phyloP scores from a whole-genome alignment of 1,284 basidiomycete genomes.

The Cryptococcus sp. region DNA sequence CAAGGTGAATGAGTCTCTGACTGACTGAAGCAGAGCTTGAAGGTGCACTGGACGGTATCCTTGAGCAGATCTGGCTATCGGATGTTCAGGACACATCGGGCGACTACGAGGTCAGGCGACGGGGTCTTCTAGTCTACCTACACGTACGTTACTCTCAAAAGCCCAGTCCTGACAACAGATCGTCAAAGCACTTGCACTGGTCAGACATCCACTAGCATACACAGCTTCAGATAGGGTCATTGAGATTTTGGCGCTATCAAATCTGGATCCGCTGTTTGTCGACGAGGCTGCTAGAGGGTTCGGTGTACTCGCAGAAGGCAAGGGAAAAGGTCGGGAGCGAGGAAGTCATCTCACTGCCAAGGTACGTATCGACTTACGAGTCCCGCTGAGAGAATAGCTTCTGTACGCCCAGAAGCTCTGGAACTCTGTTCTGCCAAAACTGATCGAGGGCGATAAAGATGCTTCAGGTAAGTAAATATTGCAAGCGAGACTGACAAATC shows the following conservation, averaged over 20 bases:
- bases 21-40: conserved; percentile 49
- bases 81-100: conserved; percentile 31
- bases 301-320: conserved; percentile 57
- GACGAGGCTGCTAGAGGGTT: conserved; percentile 63
- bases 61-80: conserved; percentile 51
- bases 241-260: conserved; percentile 60
- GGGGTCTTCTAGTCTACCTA: conserved; percentile 25
- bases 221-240: conserved; percentile 63
- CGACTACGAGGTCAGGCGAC: conserved; percentile 15
- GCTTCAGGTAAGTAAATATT: conserved; percentile 20
- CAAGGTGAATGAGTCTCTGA: neutral
- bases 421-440: conserved; percentile 65
- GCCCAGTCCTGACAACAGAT: conserved; percentile 52
- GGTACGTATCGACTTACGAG: conserved; percentile 51
- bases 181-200: conserved; percentile 70
- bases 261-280: conserved; percentile 34
- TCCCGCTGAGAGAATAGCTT: conserved; percentile 54
- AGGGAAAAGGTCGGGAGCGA: conserved; percentile 57
- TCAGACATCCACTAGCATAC: conserved; percentile 60
- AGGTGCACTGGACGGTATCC: conserved; percentile 49
- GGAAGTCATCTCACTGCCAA: conserved; percentile 60
- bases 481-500: conserved; percentile 42
- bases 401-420: conserved; percentile 82
- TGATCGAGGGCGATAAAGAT: conserved; percentile 59
- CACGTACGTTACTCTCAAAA: conserved; percentile 15